Base-by-base conservation (phyloP, 2,329 filamentous ascomycete species). In the Hymenoscyphus repandus region DNA sequence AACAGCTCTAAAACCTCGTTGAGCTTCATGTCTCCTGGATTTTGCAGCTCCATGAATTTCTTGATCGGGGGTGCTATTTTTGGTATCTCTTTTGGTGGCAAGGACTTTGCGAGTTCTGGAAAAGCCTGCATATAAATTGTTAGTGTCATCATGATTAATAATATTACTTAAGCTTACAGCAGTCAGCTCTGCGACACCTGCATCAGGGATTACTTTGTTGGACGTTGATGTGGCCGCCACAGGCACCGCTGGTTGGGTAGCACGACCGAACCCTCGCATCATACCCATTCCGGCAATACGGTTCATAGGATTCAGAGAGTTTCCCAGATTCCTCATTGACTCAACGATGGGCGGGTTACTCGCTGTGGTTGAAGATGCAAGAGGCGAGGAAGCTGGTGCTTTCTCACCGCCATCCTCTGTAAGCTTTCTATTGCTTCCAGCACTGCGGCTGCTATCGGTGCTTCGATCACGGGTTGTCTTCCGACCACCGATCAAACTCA, bases 251-350 rank as follows among this genome's bases (percentile, higher is more conserved):
- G 70, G 50, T 18, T 72, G 68, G 20, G 76, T 57, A 17, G 56
- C 54, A 47, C 85, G 74, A 1, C 88, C 87, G 61, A 95, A 92
- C 1, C 83, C 84, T 50, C 86, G 82, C 59, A 95, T 85, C 64
- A 84, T 78, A 50, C 79, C 79, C 65, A 93, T 90, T 32, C 83
- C 77, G 1, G 86, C 82, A 46, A 95, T 79, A 46, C 89, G 81
- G 40, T 83, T 88, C 66, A 95, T 84, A 2, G 90, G 90, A 62
- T 95, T 95, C 32, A 95, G 73, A 1, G 85, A 85, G 66, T 79
- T 93, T 34, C 89, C 85, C 53, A 95, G 77, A 65, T 80, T 92
- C 49, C 88, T 83, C 73, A 95, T 85, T 11, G 88, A 89, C 56
- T 95, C 89, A 1, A 95, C 79, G 11, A 83, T 69, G 30, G 86